These are phyloP conservation scores for Geosmithia morbida DNA, from an alignment of 2,329 filamentous ascomycete genomes.

Conservation along the genomic window DNA sequence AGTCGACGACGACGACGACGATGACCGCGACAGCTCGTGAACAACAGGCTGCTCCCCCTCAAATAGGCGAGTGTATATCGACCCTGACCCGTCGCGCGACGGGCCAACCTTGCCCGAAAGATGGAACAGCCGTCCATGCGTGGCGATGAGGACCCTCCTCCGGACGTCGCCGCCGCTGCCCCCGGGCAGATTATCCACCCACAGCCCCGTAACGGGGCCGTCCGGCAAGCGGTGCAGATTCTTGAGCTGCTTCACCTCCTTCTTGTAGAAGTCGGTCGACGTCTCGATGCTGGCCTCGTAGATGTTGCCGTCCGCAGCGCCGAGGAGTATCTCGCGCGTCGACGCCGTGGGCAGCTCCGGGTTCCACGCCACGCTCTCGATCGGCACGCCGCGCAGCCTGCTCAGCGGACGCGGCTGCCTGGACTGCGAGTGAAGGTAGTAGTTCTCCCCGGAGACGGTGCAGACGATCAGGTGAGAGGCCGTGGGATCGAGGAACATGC, in stretches of 20 bases:
- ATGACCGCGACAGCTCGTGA: slow-evolving; percentile 50
- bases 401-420: slow-evolving; percentile 72
- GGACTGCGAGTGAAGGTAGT: slow-evolving; percentile 92
- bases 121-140: slow-evolving; percentile 64
- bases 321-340: slow-evolving; percentile 84
- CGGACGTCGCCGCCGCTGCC: slow-evolving; percentile 39
- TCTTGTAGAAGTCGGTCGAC: slow-evolving; percentile 84
- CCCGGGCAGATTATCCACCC: slow-evolving; percentile 61
- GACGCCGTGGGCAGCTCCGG: slow-evolving; percentile 84
- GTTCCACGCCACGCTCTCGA: slow-evolving; percentile 91
- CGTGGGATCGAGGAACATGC: slow-evolving; percentile 94
- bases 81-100: slow-evolving; percentile 65
- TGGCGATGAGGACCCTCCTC: slow-evolving; percentile 66
- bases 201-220: slow-evolving; percentile 72
- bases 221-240: slow-evolving; percentile 70
- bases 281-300: slow-evolving; percentile 95
- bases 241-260: slow-evolving; percentile 87
- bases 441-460: slow-evolving; percentile 88
- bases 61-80: slow-evolving; percentile 78
- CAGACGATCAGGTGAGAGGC: slow-evolving; percentile 88
- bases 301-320: slow-evolving; percentile 83
- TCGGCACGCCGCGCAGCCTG: slow-evolving; percentile 69
- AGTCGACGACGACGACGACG: neutral
- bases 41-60: slow-evolving; percentile 69
- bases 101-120: slow-evolving; percentile 65